Evolutionary conservation across 495 filamentous ascomycete genomes (phyloP).

Genomic region (Choiromyces venosus): DNA sequence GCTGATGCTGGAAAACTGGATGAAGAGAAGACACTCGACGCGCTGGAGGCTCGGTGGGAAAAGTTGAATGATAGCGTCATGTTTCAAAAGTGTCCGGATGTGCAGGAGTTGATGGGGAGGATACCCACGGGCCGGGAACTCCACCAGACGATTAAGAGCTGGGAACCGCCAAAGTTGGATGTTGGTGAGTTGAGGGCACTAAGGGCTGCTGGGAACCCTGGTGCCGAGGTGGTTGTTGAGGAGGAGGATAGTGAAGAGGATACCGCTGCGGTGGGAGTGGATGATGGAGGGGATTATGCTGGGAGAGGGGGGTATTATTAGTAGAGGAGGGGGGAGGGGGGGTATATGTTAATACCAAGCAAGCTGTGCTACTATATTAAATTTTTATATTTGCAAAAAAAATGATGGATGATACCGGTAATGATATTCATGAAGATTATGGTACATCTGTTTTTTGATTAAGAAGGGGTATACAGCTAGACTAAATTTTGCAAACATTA

Average conservation of each 20-base stretch:
- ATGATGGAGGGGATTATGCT: constrained; percentile 40
- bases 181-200: constrained; percentile 50
- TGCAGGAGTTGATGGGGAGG: constrained; percentile 61
- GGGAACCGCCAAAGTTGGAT: constrained; percentile 55
- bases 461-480: constrained; percentile 3
- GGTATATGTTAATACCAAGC: too few species aligned
- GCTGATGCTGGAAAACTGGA: constrained; percentile 76
- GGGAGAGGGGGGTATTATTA: constrained; percentile 34
- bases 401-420: background rate
- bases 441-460: background rate
- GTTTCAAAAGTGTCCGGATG: constrained; percentile 64
- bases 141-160: constrained; percentile 56
- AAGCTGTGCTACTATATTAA: background rate
- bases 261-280: constrained; percentile 52
- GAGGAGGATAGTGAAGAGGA: constrained; percentile 47
- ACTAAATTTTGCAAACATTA: background rate
- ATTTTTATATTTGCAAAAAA: background rate
- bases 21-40: constrained; percentile 77
- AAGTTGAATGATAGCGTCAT: constrained; percentile 88
- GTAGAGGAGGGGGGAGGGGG: background rate
- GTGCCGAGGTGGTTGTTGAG: constrained; percentile 41
- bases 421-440: background rate
- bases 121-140: constrained; percentile 87
- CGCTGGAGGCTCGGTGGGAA: constrained; percentile 82
- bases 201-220: constrained; percentile 34